Base-by-base conservation (phyloP, 352 stramenopile genomes). In the Thalassiosira exigua region DNA sequence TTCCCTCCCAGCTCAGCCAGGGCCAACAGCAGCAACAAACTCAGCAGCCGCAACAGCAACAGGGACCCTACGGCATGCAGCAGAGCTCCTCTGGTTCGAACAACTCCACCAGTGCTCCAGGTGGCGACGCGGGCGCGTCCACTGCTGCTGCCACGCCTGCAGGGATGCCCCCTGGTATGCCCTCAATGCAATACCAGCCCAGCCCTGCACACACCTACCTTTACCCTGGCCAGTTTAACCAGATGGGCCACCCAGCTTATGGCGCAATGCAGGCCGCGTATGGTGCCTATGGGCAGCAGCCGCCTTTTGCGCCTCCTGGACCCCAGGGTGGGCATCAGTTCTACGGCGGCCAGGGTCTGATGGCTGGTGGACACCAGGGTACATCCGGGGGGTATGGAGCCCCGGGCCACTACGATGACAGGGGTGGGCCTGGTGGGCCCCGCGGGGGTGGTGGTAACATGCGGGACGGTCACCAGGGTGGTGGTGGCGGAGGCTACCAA, bases 191-290 rank as follows among this genome's bases (percentile, higher is more conserved):
- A 64, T 81, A 79, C 22, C 46, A 56, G n/a, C 86, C 87, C 27
- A 88, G 87, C 33, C 80, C 86, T 29, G 72, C 83, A 3, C 76
- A 81, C 19, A 82, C 89, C 61, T 91, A 91, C 52, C 46, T 56
- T 7, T 56, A 56, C 46, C 46, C 46, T 48, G 83, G 82, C 33
- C 80, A 89, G 76, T 80, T 80, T 52, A 84, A 81, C 68, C 76
- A 85, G 64, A 87, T 89, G 72, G 79, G 77, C 17, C 82, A 90
- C 65, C 75, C 84, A 57, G 69, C 69, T 9, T 81, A 81, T 21
- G 50, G 36, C 14, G 36, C 64, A 42, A 73, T 81, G 46, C 72
- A 81, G 48, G 61, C 61, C 33, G 72, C 58, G 26, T 81, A 81
- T 68, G 72, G 72, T 4, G 36, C 36, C 14, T 88, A 92, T 68